Conservation (phyloP, 768 basidiomycete species). For the Phaeotremella fagi region DNA sequence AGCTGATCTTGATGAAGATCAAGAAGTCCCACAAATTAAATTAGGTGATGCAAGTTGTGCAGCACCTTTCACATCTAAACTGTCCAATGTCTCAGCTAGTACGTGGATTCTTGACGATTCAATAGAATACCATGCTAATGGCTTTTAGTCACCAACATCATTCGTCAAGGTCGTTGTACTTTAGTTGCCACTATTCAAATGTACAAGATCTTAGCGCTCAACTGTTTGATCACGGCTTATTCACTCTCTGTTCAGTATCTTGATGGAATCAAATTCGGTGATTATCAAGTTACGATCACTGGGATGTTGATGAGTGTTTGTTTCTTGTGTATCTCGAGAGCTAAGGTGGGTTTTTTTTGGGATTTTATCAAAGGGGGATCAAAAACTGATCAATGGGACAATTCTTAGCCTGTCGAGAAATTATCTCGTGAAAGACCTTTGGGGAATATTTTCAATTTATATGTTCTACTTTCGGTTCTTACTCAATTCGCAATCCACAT, state of each 20-base stretch:
- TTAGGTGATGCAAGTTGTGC: slow-evolving; percentile 99
- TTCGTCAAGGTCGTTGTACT: slow-evolving; percentile 96
- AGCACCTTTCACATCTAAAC: slow-evolving; percentile 95
- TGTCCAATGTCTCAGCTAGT: slow-evolving; percentile 97
- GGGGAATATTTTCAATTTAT: slow-evolving; percentile 94
- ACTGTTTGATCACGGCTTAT: slow-evolving; percentile 98
- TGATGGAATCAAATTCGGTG: slow-evolving; percentile 98
- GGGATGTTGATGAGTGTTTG: slow-evolving; percentile 98
- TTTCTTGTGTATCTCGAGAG: slow-evolving; percentile 95
- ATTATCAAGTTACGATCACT: slow-evolving; percentile 95
- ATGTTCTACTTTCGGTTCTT: slow-evolving; percentile 85
- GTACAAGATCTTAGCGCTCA: slow-evolving; percentile 98
- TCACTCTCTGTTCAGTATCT: slow-evolving; percentile 95
- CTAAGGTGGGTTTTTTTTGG: slow-evolving; percentile 62
- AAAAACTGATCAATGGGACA: too few relatives aligned
- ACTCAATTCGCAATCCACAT: slow-evolving; percentile 94
- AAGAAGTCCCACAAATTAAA: slow-evolving; percentile 93
- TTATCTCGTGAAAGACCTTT: slow-evolving; percentile 88
- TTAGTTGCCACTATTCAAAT: slow-evolving; percentile 98
- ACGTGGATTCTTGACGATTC: slow-evolving; percentile 47
- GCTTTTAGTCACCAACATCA: slow-evolving; percentile 83
- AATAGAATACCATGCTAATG: background rate
- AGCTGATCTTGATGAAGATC: slow-evolving; percentile 88
- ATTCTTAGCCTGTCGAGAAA: slow-evolving; percentile 94
- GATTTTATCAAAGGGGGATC: too few relatives aligned